A percentile compares a stretch with the other conserved stretches of the same genome.
Conservation (phyloP, 192 early-diverging fungal genomes). For the Rhizoclosmatium globosum region DNA sequence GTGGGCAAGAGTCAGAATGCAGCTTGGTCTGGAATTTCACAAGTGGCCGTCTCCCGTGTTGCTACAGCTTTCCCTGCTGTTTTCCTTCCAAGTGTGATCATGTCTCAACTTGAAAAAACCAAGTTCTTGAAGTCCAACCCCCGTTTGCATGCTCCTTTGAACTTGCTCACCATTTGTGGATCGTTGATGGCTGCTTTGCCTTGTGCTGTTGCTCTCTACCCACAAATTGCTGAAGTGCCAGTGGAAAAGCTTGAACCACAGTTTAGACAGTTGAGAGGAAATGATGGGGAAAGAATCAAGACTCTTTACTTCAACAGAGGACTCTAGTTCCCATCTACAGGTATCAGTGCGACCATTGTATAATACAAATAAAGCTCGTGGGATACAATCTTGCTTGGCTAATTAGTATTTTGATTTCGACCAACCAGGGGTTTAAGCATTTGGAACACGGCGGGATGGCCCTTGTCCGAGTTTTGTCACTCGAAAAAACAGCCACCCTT, state of each 20-base stretch:
- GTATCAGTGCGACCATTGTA: no score
- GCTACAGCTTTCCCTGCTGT: conserved; percentile 76
- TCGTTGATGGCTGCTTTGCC: conserved; percentile 80
- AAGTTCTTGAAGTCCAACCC: conserved; percentile 63
- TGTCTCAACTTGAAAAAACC: conserved; percentile 71
- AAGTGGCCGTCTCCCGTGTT: conserved; percentile 83
- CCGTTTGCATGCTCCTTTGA: conserved; percentile 63
- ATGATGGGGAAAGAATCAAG: conserved; percentile 66
- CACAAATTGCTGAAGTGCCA: conserved; percentile 69
- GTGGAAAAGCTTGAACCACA: conserved; percentile 68
- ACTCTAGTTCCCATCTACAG: conserved; percentile 46
- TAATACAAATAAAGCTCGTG: no score
- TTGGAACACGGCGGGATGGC: no score
- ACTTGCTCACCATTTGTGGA: conserved; percentile 69
- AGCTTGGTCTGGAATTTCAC: conserved; percentile 70
- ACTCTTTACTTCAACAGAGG: conserved; percentile 82
- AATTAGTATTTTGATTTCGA: no score
- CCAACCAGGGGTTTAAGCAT: no score
- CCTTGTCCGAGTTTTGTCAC: no score
- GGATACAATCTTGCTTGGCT: no score
- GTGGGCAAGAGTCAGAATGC: conserved; percentile 76
- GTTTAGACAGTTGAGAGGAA: conserved; percentile 67
- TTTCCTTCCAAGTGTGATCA: conserved; percentile 75
- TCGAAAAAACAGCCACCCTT: no score
- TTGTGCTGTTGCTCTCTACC: conserved; percentile 80